Evolutionary conservation across 768 basidiomycete species (phyloP).

Genomic region (Tricholoma sp.): DNA sequence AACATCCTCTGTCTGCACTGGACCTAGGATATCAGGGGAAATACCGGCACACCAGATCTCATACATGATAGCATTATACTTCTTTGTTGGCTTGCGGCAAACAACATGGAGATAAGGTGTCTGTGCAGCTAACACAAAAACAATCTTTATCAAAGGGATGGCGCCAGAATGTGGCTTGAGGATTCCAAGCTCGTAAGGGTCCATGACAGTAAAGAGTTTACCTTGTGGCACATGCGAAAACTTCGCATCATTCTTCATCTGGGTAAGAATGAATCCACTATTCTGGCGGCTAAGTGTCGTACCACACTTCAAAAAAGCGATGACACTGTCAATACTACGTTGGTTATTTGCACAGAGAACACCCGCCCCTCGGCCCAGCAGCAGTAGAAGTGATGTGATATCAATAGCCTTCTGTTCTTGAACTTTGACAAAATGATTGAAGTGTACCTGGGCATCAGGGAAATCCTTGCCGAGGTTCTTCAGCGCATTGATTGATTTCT

Average conservation of each 20-base stretch:
- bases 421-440: too few species aligned
- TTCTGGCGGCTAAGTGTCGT: constrained; percentile 1
- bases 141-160: constrained; percentile 17
- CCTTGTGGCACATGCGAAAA: constrained; percentile 6
- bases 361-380: constrained; percentile 20
- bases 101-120: background rate
- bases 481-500: background rate
- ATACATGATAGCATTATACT: background rate
- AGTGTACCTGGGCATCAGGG: constrained; percentile 8
- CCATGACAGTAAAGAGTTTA: constrained; percentile 17
- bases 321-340: constrained; percentile 16
- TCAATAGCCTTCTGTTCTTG: too few species aligned
- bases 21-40: background rate
- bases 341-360: constrained; percentile 20
- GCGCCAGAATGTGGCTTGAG: constrained; percentile 6
- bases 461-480: constrained; percentile 13
- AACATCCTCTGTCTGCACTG: too few species aligned
- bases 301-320: constrained; percentile 13
- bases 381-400: constrained; percentile 10
- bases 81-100: background rate
- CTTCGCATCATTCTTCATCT: constrained; percentile 17
- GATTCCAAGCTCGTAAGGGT: constrained; percentile 16
- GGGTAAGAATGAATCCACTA: constrained; percentile 17
- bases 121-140: constrained; percentile 16
- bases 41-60: background rate